Evolutionary conservation across 345 rosid genomes (phyloP).

Genomic region (Hypericum perforatum): DNA sequence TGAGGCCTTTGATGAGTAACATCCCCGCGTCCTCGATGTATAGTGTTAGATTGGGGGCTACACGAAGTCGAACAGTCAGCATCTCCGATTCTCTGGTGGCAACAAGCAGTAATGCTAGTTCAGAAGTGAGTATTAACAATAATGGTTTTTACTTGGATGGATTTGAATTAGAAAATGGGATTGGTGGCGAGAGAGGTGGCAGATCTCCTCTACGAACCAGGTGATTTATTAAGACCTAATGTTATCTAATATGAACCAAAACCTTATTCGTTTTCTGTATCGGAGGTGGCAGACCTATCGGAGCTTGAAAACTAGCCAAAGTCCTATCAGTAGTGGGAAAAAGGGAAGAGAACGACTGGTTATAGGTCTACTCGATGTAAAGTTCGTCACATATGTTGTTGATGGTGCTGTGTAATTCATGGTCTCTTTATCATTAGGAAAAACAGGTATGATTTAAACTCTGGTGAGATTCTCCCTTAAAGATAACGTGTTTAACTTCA

Average conservation of each 20-base stretch:
- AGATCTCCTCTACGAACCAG: slow-evolving; percentile 65
- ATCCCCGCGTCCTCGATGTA: slow-evolving; percentile 97
- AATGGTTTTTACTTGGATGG: slow-evolving; percentile 54
- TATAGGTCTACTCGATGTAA: slow-evolving; percentile 19
- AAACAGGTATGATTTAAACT: slow-evolving; percentile 13
- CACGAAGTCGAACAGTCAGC: slow-evolving; percentile 53
- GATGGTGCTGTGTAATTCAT: slow-evolving; percentile 19
- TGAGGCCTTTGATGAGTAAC: slow-evolving; percentile 82
- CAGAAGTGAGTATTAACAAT: slow-evolving; percentile 78
- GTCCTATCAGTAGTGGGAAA: not conserved
- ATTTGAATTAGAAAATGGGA: slow-evolving; percentile 52
- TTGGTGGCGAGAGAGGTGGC: slow-evolving; percentile 53
- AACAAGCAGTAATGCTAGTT: slow-evolving; percentile 94
- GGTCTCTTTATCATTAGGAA: slow-evolving; percentile 23
- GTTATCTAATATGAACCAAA: no score
- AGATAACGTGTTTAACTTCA: no score
- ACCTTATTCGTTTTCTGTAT: no score
- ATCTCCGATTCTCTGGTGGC: slow-evolving; percentile 93
- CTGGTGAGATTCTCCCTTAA: not conserved
- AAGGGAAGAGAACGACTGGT: slow-evolving; percentile 10
- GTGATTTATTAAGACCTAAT: slow-evolving; percentile 21
- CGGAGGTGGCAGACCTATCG: no score
- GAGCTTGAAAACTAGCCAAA: no score
- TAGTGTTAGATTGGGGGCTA: slow-evolving; percentile 82
- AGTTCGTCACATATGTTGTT: slow-evolving; percentile 19